Evolutionary conservation across 495 filamentous ascomycete genomes (phyloP).

Genomic region (Aspergillus hancockii): DNA sequence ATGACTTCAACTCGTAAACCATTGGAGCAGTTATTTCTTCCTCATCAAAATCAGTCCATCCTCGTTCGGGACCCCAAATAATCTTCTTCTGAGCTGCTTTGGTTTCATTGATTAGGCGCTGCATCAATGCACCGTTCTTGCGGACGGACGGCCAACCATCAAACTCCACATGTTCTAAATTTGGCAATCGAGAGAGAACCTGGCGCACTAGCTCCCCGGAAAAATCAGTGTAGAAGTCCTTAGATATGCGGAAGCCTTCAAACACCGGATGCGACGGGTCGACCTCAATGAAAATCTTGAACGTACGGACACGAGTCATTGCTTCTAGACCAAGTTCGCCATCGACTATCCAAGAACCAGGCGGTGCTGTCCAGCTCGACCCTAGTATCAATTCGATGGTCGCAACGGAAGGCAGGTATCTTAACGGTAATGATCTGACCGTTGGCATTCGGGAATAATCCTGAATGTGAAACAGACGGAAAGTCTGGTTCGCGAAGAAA

Average conservation of each 20-base stretch:
- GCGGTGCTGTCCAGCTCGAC: constrained; percentile 77
- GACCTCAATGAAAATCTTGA: constrained; percentile 77
- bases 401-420: constrained; percentile 65
- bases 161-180: constrained; percentile 65
- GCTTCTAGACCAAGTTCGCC: constrained; percentile 64
- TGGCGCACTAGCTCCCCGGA: constrained; percentile 56
- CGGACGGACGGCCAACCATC: constrained; percentile 73
- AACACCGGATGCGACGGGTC: constrained; percentile 76
- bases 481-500: constrained; percentile 75
- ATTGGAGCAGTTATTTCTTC: constrained; percentile 16
- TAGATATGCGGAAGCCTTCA: constrained; percentile 66
- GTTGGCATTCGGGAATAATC: constrained; percentile 66
- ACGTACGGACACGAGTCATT: constrained; percentile 56
- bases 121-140: constrained; percentile 69
- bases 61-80: constrained; percentile 68
- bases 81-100: constrained; percentile 53
- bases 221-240: constrained; percentile 77
- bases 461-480: constrained; percentile 75
- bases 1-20: constrained; percentile 15
- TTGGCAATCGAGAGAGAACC: constrained; percentile 61
- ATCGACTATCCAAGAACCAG: constrained; percentile 70
- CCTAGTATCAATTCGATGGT: constrained; percentile 77
- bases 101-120: constrained; percentile 60
- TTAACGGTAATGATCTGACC: constrained; percentile 45
- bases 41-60: constrained; percentile 55